These are phyloP conservation scores for Eragrostis tef DNA, from an alignment of 202 grass and related monocot species.

Conservation along the genomic window DNA sequence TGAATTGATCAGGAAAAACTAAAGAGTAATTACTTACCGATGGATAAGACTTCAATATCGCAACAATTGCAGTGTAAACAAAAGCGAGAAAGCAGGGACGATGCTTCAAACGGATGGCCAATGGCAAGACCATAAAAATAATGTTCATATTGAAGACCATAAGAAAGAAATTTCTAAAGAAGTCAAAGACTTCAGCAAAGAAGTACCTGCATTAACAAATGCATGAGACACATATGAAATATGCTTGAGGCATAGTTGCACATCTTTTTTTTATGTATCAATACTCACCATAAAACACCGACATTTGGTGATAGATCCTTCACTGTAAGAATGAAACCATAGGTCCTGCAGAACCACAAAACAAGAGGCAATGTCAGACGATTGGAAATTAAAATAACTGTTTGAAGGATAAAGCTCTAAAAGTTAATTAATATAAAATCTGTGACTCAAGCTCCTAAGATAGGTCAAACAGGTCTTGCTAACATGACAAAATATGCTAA, in stretches of 20 bases:
- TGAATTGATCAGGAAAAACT: constrained; percentile 18
- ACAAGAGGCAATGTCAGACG: constrained; percentile 22
- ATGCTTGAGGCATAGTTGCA: constrained; percentile 20
- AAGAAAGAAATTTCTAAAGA: constrained; percentile 95
- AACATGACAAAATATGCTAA: constrained; percentile 21
- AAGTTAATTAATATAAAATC: constrained; percentile 11
- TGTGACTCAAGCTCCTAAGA: neutral
- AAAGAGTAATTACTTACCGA: constrained; percentile 60
- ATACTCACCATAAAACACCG: constrained; percentile 86
- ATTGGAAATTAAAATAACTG: neutral
- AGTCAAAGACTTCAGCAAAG: constrained; percentile 94
- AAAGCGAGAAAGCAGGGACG: constrained; percentile 92
- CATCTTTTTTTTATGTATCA: constrained; percentile 16
- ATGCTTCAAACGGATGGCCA: constrained; percentile 82
- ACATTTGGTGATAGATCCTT: constrained; percentile 91
- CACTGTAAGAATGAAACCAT: constrained; percentile 91
- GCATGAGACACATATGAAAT: constrained; percentile 32
- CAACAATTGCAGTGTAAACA: constrained; percentile 72
- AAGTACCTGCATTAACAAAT: constrained; percentile 81
- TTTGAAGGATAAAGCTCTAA: constrained; percentile 4
- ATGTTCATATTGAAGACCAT: constrained; percentile 98
- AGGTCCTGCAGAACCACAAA: constrained; percentile 70
- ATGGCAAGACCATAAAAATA: constrained; percentile 84
- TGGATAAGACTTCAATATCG: constrained; percentile 95
- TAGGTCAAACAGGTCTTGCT: neutral